A percentile compares a stretch with the other conserved stretches of the same genome.
These are phyloP conservation scores for Aspergillus spinulosporus DNA, from an alignment of 2,329 filamentous ascomycete genomes.

Conservation along the genomic window DNA sequence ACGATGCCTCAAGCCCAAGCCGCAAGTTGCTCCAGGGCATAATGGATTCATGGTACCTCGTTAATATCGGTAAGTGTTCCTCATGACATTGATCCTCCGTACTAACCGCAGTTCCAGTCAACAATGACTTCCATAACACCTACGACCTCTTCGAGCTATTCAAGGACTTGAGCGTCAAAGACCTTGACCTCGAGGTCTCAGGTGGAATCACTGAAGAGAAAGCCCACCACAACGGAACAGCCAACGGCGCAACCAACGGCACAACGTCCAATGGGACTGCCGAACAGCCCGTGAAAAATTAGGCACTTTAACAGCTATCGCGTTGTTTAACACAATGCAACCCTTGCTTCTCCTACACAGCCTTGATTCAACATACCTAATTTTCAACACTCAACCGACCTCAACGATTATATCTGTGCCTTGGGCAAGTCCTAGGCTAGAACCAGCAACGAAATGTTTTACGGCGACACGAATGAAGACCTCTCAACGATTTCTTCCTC, in stretches of 20 bases:
- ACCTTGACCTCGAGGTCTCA: constrained; percentile 36
- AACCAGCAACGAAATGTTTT: constrained; percentile 30
- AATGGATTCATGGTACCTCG: constrained; percentile 87
- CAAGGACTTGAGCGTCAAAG: constrained; percentile 62
- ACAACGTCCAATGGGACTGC: constrained; percentile 21
- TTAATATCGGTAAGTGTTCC: constrained; percentile 80
- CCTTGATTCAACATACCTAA: constrained; percentile 33
- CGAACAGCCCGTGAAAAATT: constrained; percentile 26
- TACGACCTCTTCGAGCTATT: constrained; percentile 83
- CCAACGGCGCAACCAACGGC: constrained; percentile 22
- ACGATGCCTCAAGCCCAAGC: constrained; percentile 73
- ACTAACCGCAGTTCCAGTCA: constrained; percentile 59
- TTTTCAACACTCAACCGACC: constrained; percentile 15
- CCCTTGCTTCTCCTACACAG: constrained; percentile 13
- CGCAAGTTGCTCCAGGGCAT: constrained; percentile 76
- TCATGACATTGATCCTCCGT: constrained; percentile 10
- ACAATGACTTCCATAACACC: constrained; percentile 93
- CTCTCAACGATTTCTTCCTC: constrained; percentile 44
- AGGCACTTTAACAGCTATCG: constrained; percentile 15
- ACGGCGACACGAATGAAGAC: constrained; percentile 44
- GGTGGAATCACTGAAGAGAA: constrained; percentile 22
- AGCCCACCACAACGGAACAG: constrained; percentile 24
- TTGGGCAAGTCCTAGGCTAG: constrained; percentile 15
- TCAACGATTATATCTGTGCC: not conserved
- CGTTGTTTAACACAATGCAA: constrained; percentile 16